Evolutionary conservation across 2,329 filamentous ascomycete species (phyloP).

Genomic region (Xylariaceae sp.): DNA sequence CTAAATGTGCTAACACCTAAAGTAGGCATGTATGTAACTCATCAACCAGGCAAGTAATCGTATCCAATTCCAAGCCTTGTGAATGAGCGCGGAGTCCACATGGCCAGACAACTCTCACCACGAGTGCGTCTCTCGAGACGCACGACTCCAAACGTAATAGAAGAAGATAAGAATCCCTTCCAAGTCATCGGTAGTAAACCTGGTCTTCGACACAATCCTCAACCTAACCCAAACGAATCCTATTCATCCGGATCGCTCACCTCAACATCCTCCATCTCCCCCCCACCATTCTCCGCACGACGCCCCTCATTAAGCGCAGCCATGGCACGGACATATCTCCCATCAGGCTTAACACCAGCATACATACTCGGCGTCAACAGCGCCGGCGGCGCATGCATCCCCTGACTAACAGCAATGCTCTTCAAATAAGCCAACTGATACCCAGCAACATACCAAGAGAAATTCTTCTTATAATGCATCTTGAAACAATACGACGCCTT

Average conservation of each 20-base stretch:
- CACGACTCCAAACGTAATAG: not conserved
- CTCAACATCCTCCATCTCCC: constrained; percentile 12
- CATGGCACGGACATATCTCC: constrained; percentile 25
- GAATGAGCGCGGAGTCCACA: no score
- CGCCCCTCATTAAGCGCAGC: constrained; percentile 21
- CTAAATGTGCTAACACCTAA: no score
- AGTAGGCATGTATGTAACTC: no score
- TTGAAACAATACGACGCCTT: constrained; percentile 48
- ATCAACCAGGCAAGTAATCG: no score
- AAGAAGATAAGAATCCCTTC: not conserved
- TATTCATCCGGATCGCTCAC: constrained; percentile 12
- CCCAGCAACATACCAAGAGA: constrained; percentile 46
- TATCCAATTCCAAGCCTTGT: no score
- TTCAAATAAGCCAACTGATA: constrained; percentile 47
- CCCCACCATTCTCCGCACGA: constrained; percentile 12
- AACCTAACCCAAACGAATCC: not conserved
- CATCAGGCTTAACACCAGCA: constrained; percentile 25
- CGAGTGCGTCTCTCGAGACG: not conserved
- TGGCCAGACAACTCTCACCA: no score
- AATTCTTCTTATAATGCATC: constrained; percentile 30
- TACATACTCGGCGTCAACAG: constrained; percentile 34
- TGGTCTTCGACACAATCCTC: not conserved
- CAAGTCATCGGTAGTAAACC: not conserved
- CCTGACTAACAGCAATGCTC: constrained; percentile 26
- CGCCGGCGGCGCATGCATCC: constrained; percentile 23